Percentiles rank a stretch among this genome's conserved stretches.
Conservation (phyloP, 192 early-diverging fungal species). For the Backusella luteola region DNA sequence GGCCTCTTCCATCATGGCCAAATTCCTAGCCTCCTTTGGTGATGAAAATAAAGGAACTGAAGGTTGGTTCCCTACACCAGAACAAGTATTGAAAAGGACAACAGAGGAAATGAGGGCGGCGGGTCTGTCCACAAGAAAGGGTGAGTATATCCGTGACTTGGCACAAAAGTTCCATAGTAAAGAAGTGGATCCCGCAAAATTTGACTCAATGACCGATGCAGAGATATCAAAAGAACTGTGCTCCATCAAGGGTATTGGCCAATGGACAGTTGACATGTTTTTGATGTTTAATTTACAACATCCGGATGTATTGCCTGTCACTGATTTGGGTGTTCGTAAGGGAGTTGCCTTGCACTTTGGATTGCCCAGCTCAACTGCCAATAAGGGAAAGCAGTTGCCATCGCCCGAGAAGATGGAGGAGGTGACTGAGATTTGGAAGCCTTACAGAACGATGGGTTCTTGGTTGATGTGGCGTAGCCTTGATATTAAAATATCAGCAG, state of each 20-base stretch:
- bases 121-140: slow-evolving; percentile 51
- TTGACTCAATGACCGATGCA: slow-evolving; percentile 54
- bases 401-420: slow-evolving; percentile 49
- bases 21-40: slow-evolving; percentile 54
- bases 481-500: neutral
- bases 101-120: slow-evolving; percentile 30
- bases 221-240: slow-evolving; percentile 52
- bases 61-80: slow-evolving; percentile 53
- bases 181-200: slow-evolving; percentile 41
- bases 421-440: slow-evolving; percentile 58
- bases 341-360: slow-evolving; percentile 65
- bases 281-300: slow-evolving; percentile 67
- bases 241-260: slow-evolving; percentile 65
- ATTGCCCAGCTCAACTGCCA: slow-evolving; percentile 6
- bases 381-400: slow-evolving; percentile 18
- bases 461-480: slow-evolving; percentile 66
- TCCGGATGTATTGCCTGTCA: slow-evolving; percentile 66
- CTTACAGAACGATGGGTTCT: slow-evolving; percentile 59
- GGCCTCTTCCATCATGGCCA: slow-evolving; percentile 53
- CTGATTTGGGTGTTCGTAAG: slow-evolving; percentile 63
- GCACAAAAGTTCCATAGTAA: slow-evolving; percentile 57
- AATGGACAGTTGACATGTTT: slow-evolving; percentile 72
- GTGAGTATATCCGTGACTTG: slow-evolving; percentile 65
- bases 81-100: slow-evolving; percentile 35
- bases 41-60: neutral